These are phyloP conservation scores for Pichia californica DNA, from an alignment of 805 yeast genomes.

Conservation along the genomic window DNA sequence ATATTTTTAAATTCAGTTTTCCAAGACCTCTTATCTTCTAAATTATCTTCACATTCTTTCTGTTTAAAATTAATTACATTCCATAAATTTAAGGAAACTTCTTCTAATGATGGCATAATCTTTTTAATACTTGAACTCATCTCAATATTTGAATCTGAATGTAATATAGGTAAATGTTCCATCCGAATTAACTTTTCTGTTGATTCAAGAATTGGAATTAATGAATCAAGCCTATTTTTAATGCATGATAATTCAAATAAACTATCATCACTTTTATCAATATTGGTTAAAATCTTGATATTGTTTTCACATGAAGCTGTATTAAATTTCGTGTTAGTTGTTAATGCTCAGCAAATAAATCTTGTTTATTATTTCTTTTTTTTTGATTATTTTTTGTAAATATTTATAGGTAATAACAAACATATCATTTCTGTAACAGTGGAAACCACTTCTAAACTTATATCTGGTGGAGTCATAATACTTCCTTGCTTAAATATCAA, in stretches of 20 bases:
- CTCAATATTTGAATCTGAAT: neutral
- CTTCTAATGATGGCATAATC: slow-evolving; percentile 8
- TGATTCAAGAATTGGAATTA: slow-evolving; percentile 13
- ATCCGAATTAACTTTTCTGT: slow-evolving; percentile 12
- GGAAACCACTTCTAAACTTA: neutral
- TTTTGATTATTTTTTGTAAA: too few species aligned
- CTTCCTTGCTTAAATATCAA: neutral
- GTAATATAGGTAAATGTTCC: neutral
- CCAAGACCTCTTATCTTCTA: slow-evolving; percentile 12
- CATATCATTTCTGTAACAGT: slow-evolving; percentile 9
- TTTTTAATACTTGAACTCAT: neutral
- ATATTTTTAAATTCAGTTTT: neutral
- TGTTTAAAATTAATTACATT: slow-evolving; percentile 25
- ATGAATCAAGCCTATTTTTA: slow-evolving; percentile 12
- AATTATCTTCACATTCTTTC: slow-evolving; percentile 13
- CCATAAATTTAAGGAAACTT: slow-evolving; percentile 31
- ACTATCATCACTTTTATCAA: slow-evolving; percentile 11
- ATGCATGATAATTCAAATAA: slow-evolving; percentile 16
- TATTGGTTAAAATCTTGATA: neutral
- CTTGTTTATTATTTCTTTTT: too few species aligned
- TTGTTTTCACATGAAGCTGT: slow-evolving; percentile 15
- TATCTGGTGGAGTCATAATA: neutral
- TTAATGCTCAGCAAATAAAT: neutral
- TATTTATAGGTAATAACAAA: neutral
- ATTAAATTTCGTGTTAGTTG: too few species aligned